Evolutionary conservation across 2,329 filamentous ascomycete species (phyloP).

Genomic region (Zarea fungicola): DNA sequence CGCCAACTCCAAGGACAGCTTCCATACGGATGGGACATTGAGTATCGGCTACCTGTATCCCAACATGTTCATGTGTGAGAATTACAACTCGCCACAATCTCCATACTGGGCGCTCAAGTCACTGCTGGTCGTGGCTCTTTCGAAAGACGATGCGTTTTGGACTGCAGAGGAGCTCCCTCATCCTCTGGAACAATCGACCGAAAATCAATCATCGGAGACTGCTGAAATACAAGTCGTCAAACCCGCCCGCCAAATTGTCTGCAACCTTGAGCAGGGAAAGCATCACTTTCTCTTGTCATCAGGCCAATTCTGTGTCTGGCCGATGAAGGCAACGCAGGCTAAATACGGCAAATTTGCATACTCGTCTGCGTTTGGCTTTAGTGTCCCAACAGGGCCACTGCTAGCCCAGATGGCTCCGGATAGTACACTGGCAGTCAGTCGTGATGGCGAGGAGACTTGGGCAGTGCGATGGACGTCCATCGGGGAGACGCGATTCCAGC

Average conservation of each 20-base stretch:
- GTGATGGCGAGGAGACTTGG: slow-evolving; percentile 28
- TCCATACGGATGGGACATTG: slow-evolving; percentile 43
- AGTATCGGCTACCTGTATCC: slow-evolving; percentile 38
- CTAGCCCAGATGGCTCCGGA: slow-evolving; percentile 31
- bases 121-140: slow-evolving; percentile 36
- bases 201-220: background rate
- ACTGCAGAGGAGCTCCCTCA: slow-evolving; percentile 28
- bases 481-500: slow-evolving; percentile 11
- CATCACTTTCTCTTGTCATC: slow-evolving; percentile 40
- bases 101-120: slow-evolving; percentile 51
- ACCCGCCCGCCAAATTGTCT: slow-evolving; percentile 38
- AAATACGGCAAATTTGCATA: slow-evolving; percentile 46
- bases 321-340: slow-evolving; percentile 35
- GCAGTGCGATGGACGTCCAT: slow-evolving; percentile 24
- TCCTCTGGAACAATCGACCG: slow-evolving; percentile 12
- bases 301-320: slow-evolving; percentile 33
- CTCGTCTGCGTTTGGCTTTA: slow-evolving; percentile 42
- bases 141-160: slow-evolving; percentile 40
- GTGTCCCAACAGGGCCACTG: slow-evolving; percentile 33
- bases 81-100: slow-evolving; percentile 54
- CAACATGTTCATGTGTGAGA: slow-evolving; percentile 51
- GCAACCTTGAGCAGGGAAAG: slow-evolving; percentile 26
- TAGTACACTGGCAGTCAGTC: slow-evolving; percentile 25
- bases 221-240: background rate
- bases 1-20: slow-evolving; percentile 35